Conservation (phyloP, 345 rosid species). For the Brassica incana region DNA sequence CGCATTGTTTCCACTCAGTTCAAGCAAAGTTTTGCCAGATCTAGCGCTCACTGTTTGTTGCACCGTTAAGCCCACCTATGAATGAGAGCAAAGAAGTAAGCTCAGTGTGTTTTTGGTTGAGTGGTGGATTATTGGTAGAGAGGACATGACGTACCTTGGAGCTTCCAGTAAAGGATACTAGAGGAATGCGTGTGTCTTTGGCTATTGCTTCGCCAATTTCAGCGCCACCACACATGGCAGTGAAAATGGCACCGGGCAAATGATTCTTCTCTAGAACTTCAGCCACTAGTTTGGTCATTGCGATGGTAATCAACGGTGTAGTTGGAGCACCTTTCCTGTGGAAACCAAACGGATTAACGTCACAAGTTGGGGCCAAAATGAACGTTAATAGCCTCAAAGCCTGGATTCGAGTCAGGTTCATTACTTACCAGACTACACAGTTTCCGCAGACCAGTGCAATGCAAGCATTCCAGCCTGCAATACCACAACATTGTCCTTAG, state of each 20-base stretch:
- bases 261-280: conserved; percentile 85
- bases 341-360: background rate
- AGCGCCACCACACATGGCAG: conserved; percentile 91
- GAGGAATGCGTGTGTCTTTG: conserved; percentile 72
- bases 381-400: too few species aligned
- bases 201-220: conserved; percentile 94
- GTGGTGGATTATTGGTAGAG: background rate
- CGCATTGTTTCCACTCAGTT: conserved; percentile 95
- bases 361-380: too few species aligned
- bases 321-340: conserved; percentile 98
- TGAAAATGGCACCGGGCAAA: conserved; percentile 89
- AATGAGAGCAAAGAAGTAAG: background rate
- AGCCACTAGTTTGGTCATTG: conserved; percentile 82
- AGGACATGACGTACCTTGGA: conserved; percentile 56
- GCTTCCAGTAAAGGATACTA: conserved; percentile 95
- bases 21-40: conserved; percentile 90
- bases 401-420: too few species aligned
- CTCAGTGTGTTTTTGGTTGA: background rate
- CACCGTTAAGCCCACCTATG: conserved; percentile 78
- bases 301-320: conserved; percentile 91
- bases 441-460: conserved; percentile 95
- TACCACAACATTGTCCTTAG: conserved; percentile 20
- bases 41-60: conserved; percentile 82
- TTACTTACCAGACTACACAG: conserved; percentile 88
- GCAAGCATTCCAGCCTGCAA: conserved; percentile 97